These are phyloP conservation scores for Ceratobasidium sp. DNA, from an alignment of 1,284 basidiomycete species.

Conservation along the genomic window DNA sequence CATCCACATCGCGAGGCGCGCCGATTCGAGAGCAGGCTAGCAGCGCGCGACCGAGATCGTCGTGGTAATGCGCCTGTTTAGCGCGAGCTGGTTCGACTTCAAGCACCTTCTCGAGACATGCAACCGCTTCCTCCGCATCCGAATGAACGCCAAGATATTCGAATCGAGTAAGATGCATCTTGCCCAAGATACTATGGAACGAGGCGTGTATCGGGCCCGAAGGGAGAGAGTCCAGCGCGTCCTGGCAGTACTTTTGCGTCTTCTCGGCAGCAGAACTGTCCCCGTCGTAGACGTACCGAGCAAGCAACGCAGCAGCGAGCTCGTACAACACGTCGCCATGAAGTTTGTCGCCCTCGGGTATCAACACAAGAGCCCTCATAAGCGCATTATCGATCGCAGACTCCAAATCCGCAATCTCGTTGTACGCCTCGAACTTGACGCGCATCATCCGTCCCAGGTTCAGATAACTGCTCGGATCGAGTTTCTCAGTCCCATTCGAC, in stretches of 20 bases:
- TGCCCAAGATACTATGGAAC: constrained; percentile 1
- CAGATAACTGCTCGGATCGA: constrained; percentile 21
- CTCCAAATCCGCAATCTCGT: constrained; percentile 18
- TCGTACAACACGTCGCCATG: constrained; percentile 18
- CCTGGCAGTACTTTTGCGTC: constrained; percentile 7
- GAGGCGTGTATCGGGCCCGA: constrained; percentile 1
- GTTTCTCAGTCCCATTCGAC: background rate
- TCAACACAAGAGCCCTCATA: constrained; percentile 8
- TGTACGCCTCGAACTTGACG: constrained; percentile 28
- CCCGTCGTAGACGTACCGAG: constrained; percentile 21
- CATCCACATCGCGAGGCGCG: background rate
- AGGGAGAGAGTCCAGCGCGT: background rate
- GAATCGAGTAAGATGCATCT: constrained; percentile 22
- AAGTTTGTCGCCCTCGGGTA: background rate
- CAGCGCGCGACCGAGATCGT: constrained; percentile 9
- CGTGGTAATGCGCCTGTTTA: constrained; percentile 1
- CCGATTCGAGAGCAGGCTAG: constrained; percentile 24
- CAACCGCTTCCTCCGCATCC: constrained; percentile 6
- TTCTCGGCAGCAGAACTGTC: background rate
- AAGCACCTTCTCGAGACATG: constrained; percentile 4
- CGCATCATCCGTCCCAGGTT: constrained; percentile 32
- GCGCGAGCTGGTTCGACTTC: background rate
- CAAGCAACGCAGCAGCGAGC: constrained; percentile 11
- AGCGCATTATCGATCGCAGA: constrained; percentile 24
- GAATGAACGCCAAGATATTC: background rate